phyloP scores from a whole-genome alignment of 2,329 filamentous ascomycete genomes.

The Hymenoscyphus fraxineus region DNA sequence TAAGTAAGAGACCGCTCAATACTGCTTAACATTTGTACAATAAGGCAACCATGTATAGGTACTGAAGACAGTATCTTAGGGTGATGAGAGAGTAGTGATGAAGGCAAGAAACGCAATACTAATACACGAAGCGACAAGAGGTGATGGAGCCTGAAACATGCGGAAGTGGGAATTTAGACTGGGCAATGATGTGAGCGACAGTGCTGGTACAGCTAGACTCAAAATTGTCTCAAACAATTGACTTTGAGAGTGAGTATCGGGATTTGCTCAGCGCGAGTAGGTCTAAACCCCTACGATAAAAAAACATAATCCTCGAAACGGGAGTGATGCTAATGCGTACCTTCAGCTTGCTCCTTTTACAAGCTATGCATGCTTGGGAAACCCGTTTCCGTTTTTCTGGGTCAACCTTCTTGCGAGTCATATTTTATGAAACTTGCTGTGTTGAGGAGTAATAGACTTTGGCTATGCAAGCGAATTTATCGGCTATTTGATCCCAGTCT shows the following conservation, averaged over 20 bases:
- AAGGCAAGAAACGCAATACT: not conserved
- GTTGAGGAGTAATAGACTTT: not conserved
- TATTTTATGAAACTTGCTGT: constrained; percentile 7
- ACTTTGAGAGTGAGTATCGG: not conserved
- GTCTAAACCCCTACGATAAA: constrained; percentile 33
- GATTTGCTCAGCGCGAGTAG: not conserved
- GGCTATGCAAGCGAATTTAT: not conserved
- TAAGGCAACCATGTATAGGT: not conserved
- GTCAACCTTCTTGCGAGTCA: constrained; percentile 27
- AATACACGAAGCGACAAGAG: not conserved
- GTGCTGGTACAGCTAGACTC: not conserved
- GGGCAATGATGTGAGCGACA: not conserved
- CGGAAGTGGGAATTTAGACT: not conserved
- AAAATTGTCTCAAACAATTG: not conserved
- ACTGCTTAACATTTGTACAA: not conserved
- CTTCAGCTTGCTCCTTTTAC: constrained; percentile 31
- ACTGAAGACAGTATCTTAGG: not conserved
- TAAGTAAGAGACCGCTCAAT: not conserved
- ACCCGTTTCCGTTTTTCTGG: constrained; percentile 28
- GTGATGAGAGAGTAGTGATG: not conserved
- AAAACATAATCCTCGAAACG: not conserved
- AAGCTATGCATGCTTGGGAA: constrained; percentile 28
- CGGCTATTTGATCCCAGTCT: not conserved
- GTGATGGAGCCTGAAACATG: not conserved
- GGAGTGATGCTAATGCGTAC: constrained; percentile 16